Evolutionary conservation across 257 asterid species (phyloP), one percentile per base, ranked within the genome.

Genomic region (Cordia subcordata): DNA sequence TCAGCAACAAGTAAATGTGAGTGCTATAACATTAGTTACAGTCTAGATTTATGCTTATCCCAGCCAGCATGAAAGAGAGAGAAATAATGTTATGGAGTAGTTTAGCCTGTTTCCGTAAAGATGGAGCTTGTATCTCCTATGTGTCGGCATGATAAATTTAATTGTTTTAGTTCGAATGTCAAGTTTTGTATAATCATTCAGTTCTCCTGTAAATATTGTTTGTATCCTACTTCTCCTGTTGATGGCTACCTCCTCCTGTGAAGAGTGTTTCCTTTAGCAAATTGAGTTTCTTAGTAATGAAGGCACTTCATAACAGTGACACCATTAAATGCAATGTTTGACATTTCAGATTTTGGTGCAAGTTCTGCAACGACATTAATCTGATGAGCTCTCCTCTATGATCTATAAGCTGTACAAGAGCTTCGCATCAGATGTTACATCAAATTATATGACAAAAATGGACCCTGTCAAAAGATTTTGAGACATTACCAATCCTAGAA

Each of bases 91-190:
- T 27, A 27, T 27, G 35, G 6, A 27, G 35, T 27, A 27, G 35
- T 27, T 27, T 1, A 27, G 35, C 35, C n/a, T 1, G 35, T 27
- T 27, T 27, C 35, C 35, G 10, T 10, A 42, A 42, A 11, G 15
- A 42, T 42, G 47, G 47, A 11, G 32, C 57, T 63, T 55, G 38
- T 32, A 61, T 45, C 35, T 68, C 23, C 33, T 18, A 51, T 37
- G 56, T 33, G 14, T 32, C 38, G 32, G 53, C 53, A n/a, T 53
- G 33, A 32, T 44, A 53, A 14, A 50, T 8, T 1, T 38, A 0
- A 22, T 33, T 52, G 50, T 13, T 52, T 22, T 35, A 44, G 40
- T 10, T 37, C 38, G 62, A 39, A 13, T 11, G 52, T 60, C 56
- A 58, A 46, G 51, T 45, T 60, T 59, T 18, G 8, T 35, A 33